A percentile compares a stretch with the other conserved stretches of the same genome.
Evolutionary conservation across 768 basidiomycete species (phyloP).

Genomic region (Lyophyllum atratum): DNA sequence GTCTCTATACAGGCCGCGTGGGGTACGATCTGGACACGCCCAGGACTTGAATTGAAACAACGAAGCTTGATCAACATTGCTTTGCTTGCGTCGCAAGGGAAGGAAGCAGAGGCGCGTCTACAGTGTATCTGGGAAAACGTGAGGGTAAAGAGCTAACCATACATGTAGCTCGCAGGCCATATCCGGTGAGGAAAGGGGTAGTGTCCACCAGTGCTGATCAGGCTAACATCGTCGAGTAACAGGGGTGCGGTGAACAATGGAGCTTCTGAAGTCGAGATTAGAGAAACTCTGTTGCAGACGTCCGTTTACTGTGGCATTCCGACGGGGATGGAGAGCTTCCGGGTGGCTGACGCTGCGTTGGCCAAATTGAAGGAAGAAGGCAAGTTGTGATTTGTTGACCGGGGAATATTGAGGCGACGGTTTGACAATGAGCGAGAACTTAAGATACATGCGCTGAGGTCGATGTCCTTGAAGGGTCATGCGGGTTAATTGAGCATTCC

Average conservation of each 20-base stretch:
- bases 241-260: conserved; percentile 49
- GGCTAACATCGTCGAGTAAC: neutral
- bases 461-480: neutral
- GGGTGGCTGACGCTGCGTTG: conserved; percentile 40
- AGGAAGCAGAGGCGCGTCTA: conserved; percentile 40
- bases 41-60: conserved; percentile 46
- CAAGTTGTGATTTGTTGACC: conserved; percentile 18
- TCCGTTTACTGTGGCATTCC: conserved; percentile 45
- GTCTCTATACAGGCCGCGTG: conserved; percentile 35
- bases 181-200: conserved; percentile 26
- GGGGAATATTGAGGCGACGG: neutral
- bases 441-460: neutral
- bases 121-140: neutral
- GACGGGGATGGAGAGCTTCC: conserved; percentile 43
- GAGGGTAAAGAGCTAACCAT: neutral
- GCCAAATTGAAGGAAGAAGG: conserved; percentile 40
- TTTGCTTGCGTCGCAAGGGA: conserved; percentile 42
- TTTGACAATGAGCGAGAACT: neutral
- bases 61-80: conserved; percentile 48
- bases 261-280: conserved; percentile 42
- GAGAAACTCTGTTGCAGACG: conserved; percentile 44
- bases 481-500: no score
- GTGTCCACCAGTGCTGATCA: neutral
- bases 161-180: conserved; percentile 36
- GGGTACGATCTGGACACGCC: conserved; percentile 50